Evolutionary conservation across 352 stramenopile species (phyloP).

Genomic region (Pythium insidiosum): DNA sequence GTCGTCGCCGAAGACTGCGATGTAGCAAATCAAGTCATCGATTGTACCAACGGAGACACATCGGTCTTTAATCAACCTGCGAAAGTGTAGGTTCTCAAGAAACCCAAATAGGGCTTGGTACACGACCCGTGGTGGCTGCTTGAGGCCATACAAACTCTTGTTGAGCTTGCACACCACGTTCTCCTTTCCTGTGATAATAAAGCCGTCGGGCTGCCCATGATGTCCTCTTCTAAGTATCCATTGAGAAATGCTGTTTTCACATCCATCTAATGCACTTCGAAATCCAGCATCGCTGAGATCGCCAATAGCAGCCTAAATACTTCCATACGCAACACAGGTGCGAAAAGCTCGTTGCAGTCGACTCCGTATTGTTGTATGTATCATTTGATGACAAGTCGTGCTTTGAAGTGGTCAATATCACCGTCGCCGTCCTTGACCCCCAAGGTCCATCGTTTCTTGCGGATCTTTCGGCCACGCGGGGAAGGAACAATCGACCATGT

Average conservation of each 20-base stretch:
- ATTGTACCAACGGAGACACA: no score
- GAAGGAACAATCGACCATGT: slow-evolving; percentile 3
- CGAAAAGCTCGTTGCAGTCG: slow-evolving; percentile 7
- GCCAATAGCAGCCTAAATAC: not conserved
- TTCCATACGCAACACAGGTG: slow-evolving; percentile 2
- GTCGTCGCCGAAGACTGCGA: no score
- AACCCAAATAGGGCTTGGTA: no score
- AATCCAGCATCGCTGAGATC: not conserved
- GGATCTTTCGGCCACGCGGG: not conserved
- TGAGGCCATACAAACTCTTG: no score
- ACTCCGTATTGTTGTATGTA: slow-evolving; percentile 1
- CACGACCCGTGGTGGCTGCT: no score
- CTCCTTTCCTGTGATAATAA: no score
- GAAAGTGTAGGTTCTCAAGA: no score
- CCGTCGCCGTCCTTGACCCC: slow-evolving; percentile 1
- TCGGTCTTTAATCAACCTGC: no score
- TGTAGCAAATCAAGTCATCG: no score
- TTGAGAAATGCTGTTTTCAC: slow-evolving; percentile 3
- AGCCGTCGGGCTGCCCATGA: slow-evolving; percentile 12
- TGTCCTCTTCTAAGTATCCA: not conserved
- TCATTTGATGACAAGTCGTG: slow-evolving; percentile 1
- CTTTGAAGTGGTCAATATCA: not conserved
- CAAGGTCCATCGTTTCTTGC: slow-evolving; percentile 1
- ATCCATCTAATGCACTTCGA: not conserved
- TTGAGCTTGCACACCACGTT: no score